Evolutionary conservation across 2,329 filamentous ascomycete genomes (phyloP).

Genomic region (Colletotrichum endophyticum): DNA sequence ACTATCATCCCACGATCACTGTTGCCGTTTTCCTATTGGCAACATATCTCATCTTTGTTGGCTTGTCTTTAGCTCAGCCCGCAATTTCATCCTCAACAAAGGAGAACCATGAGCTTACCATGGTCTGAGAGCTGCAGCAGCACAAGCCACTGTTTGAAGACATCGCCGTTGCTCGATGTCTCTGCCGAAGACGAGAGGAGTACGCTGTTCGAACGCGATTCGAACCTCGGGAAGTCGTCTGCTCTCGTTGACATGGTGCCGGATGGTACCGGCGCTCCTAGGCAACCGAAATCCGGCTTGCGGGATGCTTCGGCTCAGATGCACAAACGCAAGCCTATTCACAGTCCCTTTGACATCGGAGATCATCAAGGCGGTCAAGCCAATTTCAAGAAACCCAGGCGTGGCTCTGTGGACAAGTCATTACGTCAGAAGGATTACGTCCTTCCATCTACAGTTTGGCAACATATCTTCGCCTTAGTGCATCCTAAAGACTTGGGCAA

Average conservation of each 20-base stretch:
- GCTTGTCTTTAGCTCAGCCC: background rate
- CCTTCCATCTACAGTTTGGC: constrained; percentile 64
- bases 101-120: background rate
- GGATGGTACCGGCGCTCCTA: background rate
- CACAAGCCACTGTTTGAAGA: background rate
- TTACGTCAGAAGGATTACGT: background rate
- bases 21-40: background rate
- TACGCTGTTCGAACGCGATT: background rate
- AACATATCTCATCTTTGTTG: background rate
- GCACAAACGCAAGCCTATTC: constrained; percentile 1
- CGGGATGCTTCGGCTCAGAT: background rate
- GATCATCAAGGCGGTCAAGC: background rate
- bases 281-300: background rate
- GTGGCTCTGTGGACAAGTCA: background rate
- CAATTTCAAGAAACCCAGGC: background rate
- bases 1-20: background rate
- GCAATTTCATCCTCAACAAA: background rate
- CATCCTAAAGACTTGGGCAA: constrained; percentile 67
- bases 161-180: background rate
- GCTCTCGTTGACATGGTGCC: background rate
- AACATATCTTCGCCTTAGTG: constrained; percentile 71
- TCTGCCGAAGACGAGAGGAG: background rate
- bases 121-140: background rate
- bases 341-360: background rate
- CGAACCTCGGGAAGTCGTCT: background rate